Base-by-base conservation (phyloP, 257 asterid genomes). In the Anisodus acutangulus region DNA sequence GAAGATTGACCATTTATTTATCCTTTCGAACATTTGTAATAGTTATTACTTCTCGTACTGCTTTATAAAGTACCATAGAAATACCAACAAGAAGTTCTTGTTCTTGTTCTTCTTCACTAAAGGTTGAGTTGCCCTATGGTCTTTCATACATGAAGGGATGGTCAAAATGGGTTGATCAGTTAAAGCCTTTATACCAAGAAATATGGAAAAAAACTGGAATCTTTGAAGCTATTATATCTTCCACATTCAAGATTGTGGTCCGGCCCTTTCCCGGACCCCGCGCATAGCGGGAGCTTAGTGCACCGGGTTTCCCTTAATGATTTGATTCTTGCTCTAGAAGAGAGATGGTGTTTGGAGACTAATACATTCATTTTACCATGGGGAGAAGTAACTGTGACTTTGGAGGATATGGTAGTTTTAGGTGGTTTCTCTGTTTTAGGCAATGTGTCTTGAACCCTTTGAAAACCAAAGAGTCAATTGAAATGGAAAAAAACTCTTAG, bases 351-450 rank as follows among this genome's bases (percentile, higher is more conserved):
- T 4, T 6, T 19, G 19, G 11, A 45, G 16, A 84, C 89, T 9
- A 88, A 90, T 2, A 41, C 90, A 6, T 83, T 86, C 41, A 76
- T 84, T 54, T 89, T 88, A 11, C 87, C 89, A 0, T 87, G 93
- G 94, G 92, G 92, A 3, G 92, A 91, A 83, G 90, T 88, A 1
- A 88, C 87, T 9, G 16, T 89, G 58, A 89, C 92, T 4, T 62
- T 91, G 45, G 91, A 91, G 85, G 94, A 91, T 58, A 58, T 86
- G 59, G 59, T 72, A 66, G 71, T 85, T 26, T 62, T 91, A 2
- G 90, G 92, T 9, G 91, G 91, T 64, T 90, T 54, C 26, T 70
- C 89, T 19, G 92, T 88, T n/a, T 60, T 86, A 35, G 93, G 93
- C 1, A 82, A 0, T 82, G 53, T 51, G 88, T 85, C 70, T 57